Evolutionary conservation across 2,329 filamentous ascomycete species (phyloP), one percentile per base, ranked within the genome.

Genomic region (Cercospora sp.): DNA sequence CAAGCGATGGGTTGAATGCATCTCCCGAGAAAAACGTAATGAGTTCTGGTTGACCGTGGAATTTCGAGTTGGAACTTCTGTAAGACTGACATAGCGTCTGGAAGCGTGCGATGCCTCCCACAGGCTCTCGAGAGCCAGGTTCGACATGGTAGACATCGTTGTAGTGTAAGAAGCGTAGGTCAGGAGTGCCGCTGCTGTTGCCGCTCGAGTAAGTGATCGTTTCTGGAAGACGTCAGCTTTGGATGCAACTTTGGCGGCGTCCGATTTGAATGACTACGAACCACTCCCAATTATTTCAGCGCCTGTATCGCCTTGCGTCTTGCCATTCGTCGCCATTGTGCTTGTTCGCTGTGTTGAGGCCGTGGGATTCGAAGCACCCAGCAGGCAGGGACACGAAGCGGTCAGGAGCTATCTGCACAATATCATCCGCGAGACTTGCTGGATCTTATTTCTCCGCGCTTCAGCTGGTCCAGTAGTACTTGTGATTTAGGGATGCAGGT

Each of bases 61-160:
- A 95, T 63, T 83, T 83, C 53, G 85, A 78, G 63, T 87, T 84
- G 59, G 26, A 39, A 26, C 61, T 55, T 45, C 69, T 66, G 65
- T 97, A 97, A 78, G 94, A 85, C 67, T 92, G 89, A 72, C 90
- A 85, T 28, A 95, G 82, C 3, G 89, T 90, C 77, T 95, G 89
- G 80, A 97, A 97, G 59, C 94, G 87, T 31, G 91, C 84, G 51
- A 91, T 86, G 18, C 94, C 94, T 30, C 94, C 94, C 2, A 93
- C 88, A 1, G 94, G 94, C 76, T 96, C 92, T 16, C 90, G 88
- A 28, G 91, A 93, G 1, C 84, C 83, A 58, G 85, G 74, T 79
- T 96, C 93, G 64, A 97, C 87, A 75, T 97, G 94, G 79, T 97
- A 97, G 68, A 97, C 93, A 80, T 97, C 93, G 80, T 97, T 97